Conservation (phyloP, 352 stramenopile genomes). For the Thraustochytrium striatum region DNA sequence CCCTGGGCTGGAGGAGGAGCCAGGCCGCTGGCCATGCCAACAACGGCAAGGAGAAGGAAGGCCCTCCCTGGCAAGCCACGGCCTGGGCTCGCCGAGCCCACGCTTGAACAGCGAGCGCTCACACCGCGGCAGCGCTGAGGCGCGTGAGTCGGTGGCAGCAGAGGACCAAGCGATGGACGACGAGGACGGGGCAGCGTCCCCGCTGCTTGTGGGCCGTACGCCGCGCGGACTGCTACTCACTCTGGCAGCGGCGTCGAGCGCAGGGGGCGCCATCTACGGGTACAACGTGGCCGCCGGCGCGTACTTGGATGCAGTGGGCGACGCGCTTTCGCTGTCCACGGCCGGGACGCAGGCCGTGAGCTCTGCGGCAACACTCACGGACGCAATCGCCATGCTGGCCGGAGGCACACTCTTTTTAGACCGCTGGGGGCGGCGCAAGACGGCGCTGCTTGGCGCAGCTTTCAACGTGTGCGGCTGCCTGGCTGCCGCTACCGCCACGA, state of each 20-base stretch:
- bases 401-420: background rate
- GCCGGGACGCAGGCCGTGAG: background rate
- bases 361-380: conserved; percentile 5
- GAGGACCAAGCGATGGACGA: background rate
- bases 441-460: background rate
- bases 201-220: too few relatives aligned
- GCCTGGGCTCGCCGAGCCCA: too few relatives aligned
- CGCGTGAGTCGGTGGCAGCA: too few relatives aligned
- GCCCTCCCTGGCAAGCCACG: too few relatives aligned
- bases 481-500: background rate
- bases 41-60: too few relatives aligned
- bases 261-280: conserved; percentile 18
- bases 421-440: conserved; percentile 16
- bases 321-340: background rate
- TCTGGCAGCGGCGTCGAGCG: background rate
- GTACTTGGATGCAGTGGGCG: conserved; percentile 21
- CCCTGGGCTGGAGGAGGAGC: too few relatives aligned
- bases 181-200: too few relatives aligned
- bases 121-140: too few relatives aligned
- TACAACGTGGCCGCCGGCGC: conserved; percentile 16
- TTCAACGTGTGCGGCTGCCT: conserved; percentile 1
- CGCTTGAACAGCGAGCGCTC: too few relatives aligned
- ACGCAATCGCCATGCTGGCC: conserved; percentile 25
- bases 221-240: background rate
- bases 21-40: too few relatives aligned